These are phyloP conservation scores for Dovyalis caffra DNA, from an alignment of 345 rosid genomes.

Conservation along the genomic window DNA sequence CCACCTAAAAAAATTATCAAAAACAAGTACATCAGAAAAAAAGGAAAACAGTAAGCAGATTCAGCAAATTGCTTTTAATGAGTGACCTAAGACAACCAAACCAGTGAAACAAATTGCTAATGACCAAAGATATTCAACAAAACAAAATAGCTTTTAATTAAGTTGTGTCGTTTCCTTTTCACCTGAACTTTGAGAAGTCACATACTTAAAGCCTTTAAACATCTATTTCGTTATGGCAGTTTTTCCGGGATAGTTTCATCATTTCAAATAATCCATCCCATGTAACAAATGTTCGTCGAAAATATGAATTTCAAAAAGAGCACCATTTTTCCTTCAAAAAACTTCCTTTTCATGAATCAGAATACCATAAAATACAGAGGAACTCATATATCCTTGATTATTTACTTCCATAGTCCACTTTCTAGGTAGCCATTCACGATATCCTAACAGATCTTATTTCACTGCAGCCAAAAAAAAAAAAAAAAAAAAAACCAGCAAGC, in stretches of 20 bases:
- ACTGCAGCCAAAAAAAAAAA: too few relatives aligned
- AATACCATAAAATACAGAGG: not conserved
- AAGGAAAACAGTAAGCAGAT: not conserved
- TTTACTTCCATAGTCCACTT: not conserved
- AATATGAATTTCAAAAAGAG: not conserved
- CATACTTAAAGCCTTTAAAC: not conserved
- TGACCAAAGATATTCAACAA: not conserved
- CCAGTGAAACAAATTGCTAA: not conserved
- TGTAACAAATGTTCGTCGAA: too few relatives aligned
- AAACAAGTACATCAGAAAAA: not conserved
- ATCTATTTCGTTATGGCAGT: not conserved
- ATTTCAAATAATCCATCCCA: not conserved
- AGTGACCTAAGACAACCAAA: not conserved
- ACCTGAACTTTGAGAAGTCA: not conserved
- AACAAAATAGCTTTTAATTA: not conserved
- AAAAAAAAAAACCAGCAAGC: too few relatives aligned
- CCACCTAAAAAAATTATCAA: constrained; percentile 44
- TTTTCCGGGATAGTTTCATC: not conserved
- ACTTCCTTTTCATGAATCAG: not conserved
- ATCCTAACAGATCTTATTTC: too few relatives aligned
- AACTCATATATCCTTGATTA: not conserved
- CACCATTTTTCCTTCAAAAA: not conserved
- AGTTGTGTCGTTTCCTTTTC: not conserved
- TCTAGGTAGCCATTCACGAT: not conserved
- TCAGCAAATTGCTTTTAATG: not conserved